These are phyloP conservation scores for Sicyos baderoa DNA, from an alignment of 306 rosid genomes.

Conservation along the genomic window DNA sequence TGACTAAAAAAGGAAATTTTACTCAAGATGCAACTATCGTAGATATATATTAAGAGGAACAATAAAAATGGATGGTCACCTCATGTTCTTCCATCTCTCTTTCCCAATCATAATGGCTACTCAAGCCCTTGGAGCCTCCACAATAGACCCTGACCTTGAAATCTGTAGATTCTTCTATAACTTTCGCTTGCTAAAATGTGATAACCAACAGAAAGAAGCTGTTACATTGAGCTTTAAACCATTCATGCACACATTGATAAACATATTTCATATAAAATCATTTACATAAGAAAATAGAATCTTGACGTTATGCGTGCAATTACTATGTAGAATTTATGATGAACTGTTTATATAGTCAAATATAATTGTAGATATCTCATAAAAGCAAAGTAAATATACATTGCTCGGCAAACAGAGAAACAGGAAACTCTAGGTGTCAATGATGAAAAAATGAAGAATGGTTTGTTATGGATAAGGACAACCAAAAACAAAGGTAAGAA, in stretches of 20 bases:
- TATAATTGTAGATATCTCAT: background rate
- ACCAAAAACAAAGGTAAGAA: background rate
- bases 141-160: conserved; percentile 59
- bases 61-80: conserved; percentile 39
- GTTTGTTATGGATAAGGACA: background rate
- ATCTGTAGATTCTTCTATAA: conserved; percentile 62
- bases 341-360: background rate
- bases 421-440: conserved; percentile 15
- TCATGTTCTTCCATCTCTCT: conserved; percentile 58
- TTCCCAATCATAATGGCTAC: conserved; percentile 54
- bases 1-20: background rate
- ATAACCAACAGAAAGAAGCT: conserved; percentile 16
- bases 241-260: background rate
- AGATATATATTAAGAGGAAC: conserved; percentile 2
- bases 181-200: conserved; percentile 67
- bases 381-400: background rate
- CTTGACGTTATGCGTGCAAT: background rate
- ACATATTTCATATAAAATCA: background rate
- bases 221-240: conserved; percentile 11
- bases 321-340: background rate
- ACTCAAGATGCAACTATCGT: background rate
- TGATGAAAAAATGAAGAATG: conserved; percentile 8
- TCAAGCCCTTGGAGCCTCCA: conserved; percentile 56
- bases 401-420: background rate
- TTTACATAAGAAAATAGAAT: background rate